Evolutionary conservation across 2,329 filamentous ascomycete species (phyloP), one percentile per base, ranked within the genome.

Genomic region (Intubia oerlemansii): DNA sequence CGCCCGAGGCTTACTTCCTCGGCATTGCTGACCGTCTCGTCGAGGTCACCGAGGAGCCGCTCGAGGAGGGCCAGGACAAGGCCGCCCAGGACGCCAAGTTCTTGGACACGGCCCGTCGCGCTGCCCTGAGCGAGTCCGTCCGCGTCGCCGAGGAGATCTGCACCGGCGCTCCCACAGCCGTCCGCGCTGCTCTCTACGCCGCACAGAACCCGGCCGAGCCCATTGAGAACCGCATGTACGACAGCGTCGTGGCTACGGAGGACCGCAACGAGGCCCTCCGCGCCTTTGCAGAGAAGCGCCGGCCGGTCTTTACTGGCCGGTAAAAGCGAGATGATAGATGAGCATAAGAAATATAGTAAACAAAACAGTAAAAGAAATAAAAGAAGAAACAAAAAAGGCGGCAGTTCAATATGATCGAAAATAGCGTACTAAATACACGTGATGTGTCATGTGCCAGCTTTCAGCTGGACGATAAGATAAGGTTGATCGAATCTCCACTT

Each of bases 21-120:
- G 88, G 88, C 1, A 59, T 98, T 19, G 84, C 79, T 25, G 82
- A 95, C 51, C 62, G 85, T n/a, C 53, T 95, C 17, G 80, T 93
- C 15, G 78, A 93, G 50, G 62, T 91, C 14, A 33, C 15, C 36
- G 17, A 20, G 4, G 24, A 14, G n/a, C 11, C 17, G 34, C 42
- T 42, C 21, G 44, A 44, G 32, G 47, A 50, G 28, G 42, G 37
- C 25, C 38, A 55, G 54, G 51, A 53, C 23, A 49, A 49, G 16
- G 42, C 39, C 10, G 42, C 42, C 9, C 42, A 51, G 25, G 38
- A 43, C 16, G 38, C 39, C 28, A 48, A 47, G 20, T 42, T 76
- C 29, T 55, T 71, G 30, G 53, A 56, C 5, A 52, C 55, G 18
- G 75, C 78, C 12, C 56, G 77, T 28, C 64, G 64, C 37, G 66